phyloP scores from a whole-genome alignment of 106 monocot genomes.

The Dendrobium catenatum region DNA sequence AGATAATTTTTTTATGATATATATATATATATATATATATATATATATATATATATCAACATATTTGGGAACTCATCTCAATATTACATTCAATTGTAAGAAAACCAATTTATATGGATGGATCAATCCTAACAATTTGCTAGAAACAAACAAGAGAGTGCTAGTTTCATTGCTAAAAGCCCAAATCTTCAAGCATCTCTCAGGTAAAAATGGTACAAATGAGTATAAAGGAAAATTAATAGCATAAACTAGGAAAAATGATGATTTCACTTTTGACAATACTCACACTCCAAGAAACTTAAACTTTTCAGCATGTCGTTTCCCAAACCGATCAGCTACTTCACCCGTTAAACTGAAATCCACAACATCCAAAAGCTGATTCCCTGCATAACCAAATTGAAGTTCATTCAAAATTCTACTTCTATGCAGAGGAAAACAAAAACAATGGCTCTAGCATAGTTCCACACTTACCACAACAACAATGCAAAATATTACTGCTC shows the following conservation, averaged over 20 bases:
- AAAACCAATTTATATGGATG: neutral
- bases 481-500: neutral
- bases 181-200: neutral
- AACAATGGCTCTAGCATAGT: neutral
- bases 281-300: slow-evolving; percentile 74
- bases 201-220: neutral
- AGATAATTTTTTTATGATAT: too few species aligned
- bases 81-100: neutral
- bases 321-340: slow-evolving; percentile 70
- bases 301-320: slow-evolving; percentile 75
- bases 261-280: neutral
- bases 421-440: neutral
- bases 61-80: neutral
- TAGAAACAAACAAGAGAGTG: neutral
- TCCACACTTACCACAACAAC: neutral
- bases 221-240: neutral
- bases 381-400: slow-evolving; percentile 29
- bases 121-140: neutral
- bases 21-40: too few species aligned
- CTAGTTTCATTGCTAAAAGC: neutral
- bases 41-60: too few species aligned
- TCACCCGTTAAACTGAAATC: slow-evolving; percentile 35
- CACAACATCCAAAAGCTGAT: slow-evolving; percentile 9
- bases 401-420: neutral
- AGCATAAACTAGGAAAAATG: neutral